phyloP scores from a whole-genome alignment of 345 rosid species.

The Zanthoxylum bungeanum region DNA sequence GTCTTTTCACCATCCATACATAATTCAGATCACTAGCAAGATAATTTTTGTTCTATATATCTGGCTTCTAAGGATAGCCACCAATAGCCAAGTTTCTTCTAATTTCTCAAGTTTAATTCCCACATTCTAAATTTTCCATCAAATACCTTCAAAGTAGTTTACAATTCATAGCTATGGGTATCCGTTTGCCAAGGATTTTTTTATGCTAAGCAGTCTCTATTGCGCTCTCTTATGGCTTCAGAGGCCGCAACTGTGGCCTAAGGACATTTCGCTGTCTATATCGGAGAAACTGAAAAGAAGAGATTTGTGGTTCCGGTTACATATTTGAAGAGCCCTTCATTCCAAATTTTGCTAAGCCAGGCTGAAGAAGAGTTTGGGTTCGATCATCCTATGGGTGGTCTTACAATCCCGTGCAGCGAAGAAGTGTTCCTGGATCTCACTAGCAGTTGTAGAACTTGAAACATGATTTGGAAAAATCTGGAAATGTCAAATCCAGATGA shows the following conservation, averaged over 20 bases:
- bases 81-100: neutral
- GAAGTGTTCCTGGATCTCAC: no score
- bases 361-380: no score
- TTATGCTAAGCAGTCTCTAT: slow-evolving; percentile 13
- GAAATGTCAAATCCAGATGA: neutral
- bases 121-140: neutral
- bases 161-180: no score
- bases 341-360: no score
- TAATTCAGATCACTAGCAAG: neutral
- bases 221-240: neutral
- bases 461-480: neutral
- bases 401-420: no score
- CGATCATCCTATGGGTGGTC: no score
- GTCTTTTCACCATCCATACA: neutral
- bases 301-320: no score
- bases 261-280: neutral
- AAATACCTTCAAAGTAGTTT: neutral
- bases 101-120: neutral
- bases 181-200: slow-evolving; percentile 8
- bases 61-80: neutral
- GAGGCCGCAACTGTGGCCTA: slow-evolving; percentile 17
- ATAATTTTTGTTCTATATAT: neutral
- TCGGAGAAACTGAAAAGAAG: no score
- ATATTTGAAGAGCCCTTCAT: no score
- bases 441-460: slow-evolving; percentile 19